Evolutionary conservation across 139 green algal genomes (phyloP).

Genomic region (Auxenochlorella pyrenoidosa): DNA sequence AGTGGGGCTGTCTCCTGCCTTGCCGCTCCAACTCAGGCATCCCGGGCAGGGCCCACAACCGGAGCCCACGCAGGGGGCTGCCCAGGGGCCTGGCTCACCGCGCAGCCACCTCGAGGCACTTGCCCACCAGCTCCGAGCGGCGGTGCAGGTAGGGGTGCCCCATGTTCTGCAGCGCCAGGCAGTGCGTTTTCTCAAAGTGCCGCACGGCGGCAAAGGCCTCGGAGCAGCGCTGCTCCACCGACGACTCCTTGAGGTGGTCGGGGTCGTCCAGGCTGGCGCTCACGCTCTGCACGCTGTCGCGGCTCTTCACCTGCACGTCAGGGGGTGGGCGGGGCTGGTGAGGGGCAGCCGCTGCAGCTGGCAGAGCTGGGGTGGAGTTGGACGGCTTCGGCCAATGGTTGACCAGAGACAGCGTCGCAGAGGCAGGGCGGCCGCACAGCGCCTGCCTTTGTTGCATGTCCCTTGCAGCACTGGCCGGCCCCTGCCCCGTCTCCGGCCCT

Average conservation of each 20-base stretch:
- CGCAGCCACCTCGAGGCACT: conserved; percentile 50
- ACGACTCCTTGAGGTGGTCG: conserved; percentile 30
- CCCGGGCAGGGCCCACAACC: too few species aligned
- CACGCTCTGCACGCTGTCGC: conserved; percentile 29
- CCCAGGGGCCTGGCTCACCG: neutral
- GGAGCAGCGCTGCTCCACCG: conserved; percentile 68
- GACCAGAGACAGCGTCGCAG: neutral
- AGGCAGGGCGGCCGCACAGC: neutral
- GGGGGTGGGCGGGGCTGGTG: too few species aligned
- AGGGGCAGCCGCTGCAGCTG: neutral
- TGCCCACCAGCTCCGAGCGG: conserved; percentile 61
- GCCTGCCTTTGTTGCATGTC: too few species aligned
- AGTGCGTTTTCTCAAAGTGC: conserved; percentile 67
- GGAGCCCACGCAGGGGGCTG: too few species aligned
- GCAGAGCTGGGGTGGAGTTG: neutral
- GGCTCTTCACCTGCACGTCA: neutral
- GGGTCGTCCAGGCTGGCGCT: conserved; percentile 20
- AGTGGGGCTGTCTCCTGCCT: too few species aligned
- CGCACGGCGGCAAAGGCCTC: conserved; percentile 81
- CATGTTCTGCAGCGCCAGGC: conserved; percentile 75
- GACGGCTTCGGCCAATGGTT: too few species aligned
- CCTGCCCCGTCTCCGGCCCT: too few species aligned
- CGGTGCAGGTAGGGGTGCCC: conserved; percentile 69
- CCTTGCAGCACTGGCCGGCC: too few species aligned
- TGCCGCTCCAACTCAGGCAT: too few species aligned